Conservation (phyloP, 139 green algal genomes). For the Trebouxia sp. region DNA sequence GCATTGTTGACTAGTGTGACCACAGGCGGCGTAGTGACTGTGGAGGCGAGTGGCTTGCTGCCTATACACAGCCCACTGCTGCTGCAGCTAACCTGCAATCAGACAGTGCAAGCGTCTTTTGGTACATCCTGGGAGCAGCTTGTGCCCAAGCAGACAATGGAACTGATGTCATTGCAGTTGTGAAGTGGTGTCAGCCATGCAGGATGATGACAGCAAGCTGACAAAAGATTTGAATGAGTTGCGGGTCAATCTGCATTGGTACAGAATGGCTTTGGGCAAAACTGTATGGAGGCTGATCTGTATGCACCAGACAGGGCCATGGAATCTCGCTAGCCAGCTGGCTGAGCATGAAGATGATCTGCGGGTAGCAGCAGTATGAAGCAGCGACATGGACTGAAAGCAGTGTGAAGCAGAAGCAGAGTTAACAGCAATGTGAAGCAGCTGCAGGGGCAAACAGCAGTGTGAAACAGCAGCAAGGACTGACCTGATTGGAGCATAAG, state of each 20-base stretch:
- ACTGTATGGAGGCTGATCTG: too few relatives aligned
- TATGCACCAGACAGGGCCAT: background rate
- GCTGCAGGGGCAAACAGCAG: background rate
- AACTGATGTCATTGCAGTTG: too few relatives aligned
- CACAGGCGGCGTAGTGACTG: background rate
- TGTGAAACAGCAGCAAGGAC: background rate
- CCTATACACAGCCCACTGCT: constrained; percentile 29
- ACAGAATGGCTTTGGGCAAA: too few relatives aligned
- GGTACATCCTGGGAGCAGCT: too few relatives aligned
- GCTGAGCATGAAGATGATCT: background rate
- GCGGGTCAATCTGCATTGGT: too few relatives aligned
- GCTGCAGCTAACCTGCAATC: constrained; percentile 39
- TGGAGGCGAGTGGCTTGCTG: background rate
- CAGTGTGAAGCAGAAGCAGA: background rate
- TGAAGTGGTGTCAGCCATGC: too few relatives aligned
- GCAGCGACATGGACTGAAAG: background rate
- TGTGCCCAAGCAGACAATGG: too few relatives aligned
- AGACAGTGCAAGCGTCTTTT: too few relatives aligned
- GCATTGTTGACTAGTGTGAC: background rate
- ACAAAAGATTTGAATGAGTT: too few relatives aligned
- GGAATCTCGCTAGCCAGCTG: background rate
- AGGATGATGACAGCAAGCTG: too few relatives aligned
- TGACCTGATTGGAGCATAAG: constrained; percentile 40
- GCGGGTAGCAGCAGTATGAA: background rate
- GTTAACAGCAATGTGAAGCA: background rate